Evolutionary conservation across 108 stramenopile genomes (phyloP).

Genomic region (Pseudonitzschia multiseries): DNA sequence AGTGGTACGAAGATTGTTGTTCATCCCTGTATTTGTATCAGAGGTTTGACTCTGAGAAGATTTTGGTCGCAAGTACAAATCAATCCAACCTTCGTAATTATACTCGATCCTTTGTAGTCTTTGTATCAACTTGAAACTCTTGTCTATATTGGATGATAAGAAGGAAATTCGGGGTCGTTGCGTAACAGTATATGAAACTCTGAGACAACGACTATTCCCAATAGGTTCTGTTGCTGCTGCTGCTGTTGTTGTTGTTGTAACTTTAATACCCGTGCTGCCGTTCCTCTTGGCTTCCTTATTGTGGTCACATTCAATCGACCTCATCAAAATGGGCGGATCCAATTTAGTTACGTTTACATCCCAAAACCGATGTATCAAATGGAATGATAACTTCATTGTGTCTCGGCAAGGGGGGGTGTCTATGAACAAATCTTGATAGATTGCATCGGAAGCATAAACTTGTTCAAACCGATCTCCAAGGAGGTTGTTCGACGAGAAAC

Average conservation of each 20-base stretch:
- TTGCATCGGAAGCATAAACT: conserved; percentile 5
- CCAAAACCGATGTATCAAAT: conserved; percentile 2
- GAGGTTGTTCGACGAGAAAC: not conserved
- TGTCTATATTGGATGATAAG: not conserved
- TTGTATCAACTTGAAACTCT: not conserved
- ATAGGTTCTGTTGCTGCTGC: not conserved
- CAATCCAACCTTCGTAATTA: conserved; percentile 15
- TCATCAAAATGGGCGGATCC: not conserved
- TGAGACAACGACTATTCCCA: not conserved
- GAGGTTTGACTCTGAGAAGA: not conserved
- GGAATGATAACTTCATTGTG: not conserved
- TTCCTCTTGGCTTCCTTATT: not conserved
- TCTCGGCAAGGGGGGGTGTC: conserved; percentile 4
- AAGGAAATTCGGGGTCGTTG: conserved; percentile 1
- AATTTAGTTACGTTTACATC: conserved; percentile 1
- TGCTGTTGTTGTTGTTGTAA: not conserved
- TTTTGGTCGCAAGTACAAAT: conserved; percentile 12
- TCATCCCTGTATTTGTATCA: not conserved
- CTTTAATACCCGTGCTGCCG: not conserved
- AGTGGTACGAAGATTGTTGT: not conserved
- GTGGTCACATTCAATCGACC: not conserved
- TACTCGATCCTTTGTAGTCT: not conserved
- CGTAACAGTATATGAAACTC: conserved; percentile 4
- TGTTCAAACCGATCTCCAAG: conserved; percentile 6
- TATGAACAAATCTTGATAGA: conserved; percentile 18